These are phyloP conservation scores for Gomphus bonarii DNA, from an alignment of 1,284 basidiomycete genomes.

Conservation along the genomic window DNA sequence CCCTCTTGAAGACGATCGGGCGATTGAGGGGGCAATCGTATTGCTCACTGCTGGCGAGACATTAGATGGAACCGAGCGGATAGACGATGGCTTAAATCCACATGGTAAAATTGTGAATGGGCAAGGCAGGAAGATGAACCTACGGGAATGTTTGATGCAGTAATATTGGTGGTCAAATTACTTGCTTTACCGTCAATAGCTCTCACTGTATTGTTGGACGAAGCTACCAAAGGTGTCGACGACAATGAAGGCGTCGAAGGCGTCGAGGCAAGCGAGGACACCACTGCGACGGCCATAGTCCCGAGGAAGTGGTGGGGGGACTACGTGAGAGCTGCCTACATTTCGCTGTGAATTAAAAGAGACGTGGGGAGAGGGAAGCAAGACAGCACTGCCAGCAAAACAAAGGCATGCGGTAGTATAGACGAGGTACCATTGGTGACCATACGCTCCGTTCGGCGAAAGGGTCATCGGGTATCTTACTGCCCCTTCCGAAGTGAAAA, in stretches of 20 bases:
- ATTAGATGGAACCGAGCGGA: not conserved
- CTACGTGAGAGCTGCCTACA: conserved; percentile 12
- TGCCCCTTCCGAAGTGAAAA: too few species aligned
- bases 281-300: not conserved
- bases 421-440: not conserved
- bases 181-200: not conserved
- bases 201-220: not conserved
- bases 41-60: not conserved
- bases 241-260: not conserved
- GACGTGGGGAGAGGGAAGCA: conserved; percentile 17
- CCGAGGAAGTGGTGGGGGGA: conserved; percentile 13
- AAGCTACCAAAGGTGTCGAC: not conserved
- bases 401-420: conserved; percentile 11
- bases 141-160: not conserved
- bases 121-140: not conserved
- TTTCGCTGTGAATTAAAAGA: conserved; percentile 17
- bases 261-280: too few species aligned
- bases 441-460: not conserved
- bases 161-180: not conserved
- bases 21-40: not conserved
- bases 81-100: not conserved
- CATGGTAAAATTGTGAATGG: not conserved
- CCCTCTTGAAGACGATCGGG: not conserved
- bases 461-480: not conserved
- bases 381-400: conserved; percentile 16